phyloP scores from a whole-genome alignment of 2,329 filamentous ascomycete species.

The Zasmidium angulare region DNA sequence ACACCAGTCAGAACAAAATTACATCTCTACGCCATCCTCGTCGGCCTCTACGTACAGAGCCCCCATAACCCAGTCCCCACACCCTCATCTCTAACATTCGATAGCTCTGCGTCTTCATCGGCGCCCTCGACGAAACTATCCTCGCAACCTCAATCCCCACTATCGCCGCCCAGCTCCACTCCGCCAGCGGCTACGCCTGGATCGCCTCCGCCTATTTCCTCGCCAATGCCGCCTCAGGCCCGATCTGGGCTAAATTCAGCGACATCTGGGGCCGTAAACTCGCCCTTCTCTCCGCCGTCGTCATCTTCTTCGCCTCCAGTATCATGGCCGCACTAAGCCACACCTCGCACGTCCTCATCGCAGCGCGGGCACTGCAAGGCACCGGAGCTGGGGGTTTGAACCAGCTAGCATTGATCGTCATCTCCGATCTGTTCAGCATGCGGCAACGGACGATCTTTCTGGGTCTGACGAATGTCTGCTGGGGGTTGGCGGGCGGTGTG shows the following conservation, averaged over 20 bases:
- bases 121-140: slow-evolving; percentile 55
- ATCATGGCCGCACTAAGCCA: slow-evolving; percentile 51
- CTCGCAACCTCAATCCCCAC: slow-evolving; percentile 66
- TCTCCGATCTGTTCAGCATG: slow-evolving; percentile 57
- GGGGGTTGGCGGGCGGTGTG: slow-evolving; percentile 53
- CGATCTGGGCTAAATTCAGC: slow-evolving; percentile 66
- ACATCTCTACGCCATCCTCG: slow-evolving; percentile 17
- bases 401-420: slow-evolving; percentile 54
- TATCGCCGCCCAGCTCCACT: slow-evolving; percentile 63
- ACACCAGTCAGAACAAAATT: slow-evolving; percentile 30
- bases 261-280: slow-evolving; percentile 61
- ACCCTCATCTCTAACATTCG: not conserved
- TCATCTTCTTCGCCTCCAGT: slow-evolving; percentile 51
- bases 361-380: slow-evolving; percentile 56
- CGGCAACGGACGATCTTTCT: slow-evolving; percentile 44
- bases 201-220: slow-evolving; percentile 73
- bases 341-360: slow-evolving; percentile 54
- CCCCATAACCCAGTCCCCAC: slow-evolving; percentile 37
- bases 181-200: slow-evolving; percentile 75
- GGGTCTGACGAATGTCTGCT: slow-evolving; percentile 54
- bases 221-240: slow-evolving; percentile 64
- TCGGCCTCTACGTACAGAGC: slow-evolving; percentile 27
- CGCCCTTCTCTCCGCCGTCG: slow-evolving; percentile 51
- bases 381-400: slow-evolving; percentile 55
- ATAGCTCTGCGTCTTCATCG: slow-evolving; percentile 40